Evolutionary conservation across 352 stramenopile species (phyloP).

Genomic region (Thraustochytrium striatum): DNA sequence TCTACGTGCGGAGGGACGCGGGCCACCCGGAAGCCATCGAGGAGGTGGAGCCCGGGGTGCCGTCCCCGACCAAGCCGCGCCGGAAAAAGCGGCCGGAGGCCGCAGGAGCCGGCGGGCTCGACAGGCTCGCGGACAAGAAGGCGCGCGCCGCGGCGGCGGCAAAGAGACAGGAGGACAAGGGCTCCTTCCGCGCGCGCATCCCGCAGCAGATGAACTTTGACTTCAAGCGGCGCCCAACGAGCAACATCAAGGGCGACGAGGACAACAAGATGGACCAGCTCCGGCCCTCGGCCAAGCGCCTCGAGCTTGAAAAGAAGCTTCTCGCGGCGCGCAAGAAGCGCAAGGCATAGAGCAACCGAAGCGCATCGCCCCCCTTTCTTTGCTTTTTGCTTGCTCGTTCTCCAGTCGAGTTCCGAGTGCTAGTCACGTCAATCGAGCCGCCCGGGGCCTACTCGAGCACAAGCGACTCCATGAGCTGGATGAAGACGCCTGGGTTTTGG

Average conservation of each 20-base stretch:
- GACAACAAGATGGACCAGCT: neutral
- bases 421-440: too few species aligned
- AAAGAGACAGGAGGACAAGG: neutral
- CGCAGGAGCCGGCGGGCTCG: neutral
- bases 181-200: neutral
- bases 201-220: neutral
- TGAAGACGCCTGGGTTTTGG: slow-evolving; percentile 28
- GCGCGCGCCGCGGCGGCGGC: neutral
- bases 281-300: slow-evolving; percentile 10
- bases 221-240: neutral
- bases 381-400: too few species aligned
- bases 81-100: neutral
- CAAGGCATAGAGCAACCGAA: too few species aligned
- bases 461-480: slow-evolving; percentile 28
- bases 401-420: too few species aligned
- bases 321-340: too few species aligned
- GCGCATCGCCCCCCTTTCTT: too few species aligned
- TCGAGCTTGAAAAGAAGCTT: slow-evolving; percentile 35
- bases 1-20: neutral
- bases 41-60: neutral
- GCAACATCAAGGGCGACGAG: neutral
- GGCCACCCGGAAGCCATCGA: neutral
- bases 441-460: slow-evolving; percentile 21
- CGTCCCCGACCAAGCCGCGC: neutral
- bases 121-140: neutral